Conservation (phyloP, 1,139 yeast genomes). For the Pneumocystis sp. region DNA sequence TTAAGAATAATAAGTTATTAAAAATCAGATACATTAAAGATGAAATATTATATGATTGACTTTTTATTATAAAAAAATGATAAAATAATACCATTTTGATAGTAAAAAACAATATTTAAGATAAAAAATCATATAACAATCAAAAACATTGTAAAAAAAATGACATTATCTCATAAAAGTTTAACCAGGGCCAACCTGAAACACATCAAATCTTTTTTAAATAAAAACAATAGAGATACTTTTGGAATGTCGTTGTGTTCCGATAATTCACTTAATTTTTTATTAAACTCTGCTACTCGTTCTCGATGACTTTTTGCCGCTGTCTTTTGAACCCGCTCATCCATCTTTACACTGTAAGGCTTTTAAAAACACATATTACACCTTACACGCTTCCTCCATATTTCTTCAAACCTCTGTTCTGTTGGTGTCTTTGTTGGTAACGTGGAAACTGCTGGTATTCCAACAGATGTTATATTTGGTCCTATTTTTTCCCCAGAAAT, state of each 20-base stretch:
- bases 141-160: too few relatives aligned
- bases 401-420: background rate
- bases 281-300: constrained; percentile 19
- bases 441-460: background rate
- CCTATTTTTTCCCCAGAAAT: background rate
- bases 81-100: too few relatives aligned
- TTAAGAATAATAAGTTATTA: too few relatives aligned
- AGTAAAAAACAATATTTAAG: too few relatives aligned
- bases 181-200: background rate
- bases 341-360: constrained; percentile 17
- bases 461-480: background rate
- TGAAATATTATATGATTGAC: too few relatives aligned
- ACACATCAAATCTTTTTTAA: background rate
- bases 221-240: constrained; percentile 1
- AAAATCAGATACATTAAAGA: too few relatives aligned
- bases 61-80: too few relatives aligned
- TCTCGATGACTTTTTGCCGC: constrained; percentile 18
- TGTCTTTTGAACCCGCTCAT: constrained; percentile 14
- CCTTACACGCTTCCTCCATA: background rate
- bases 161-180: too few relatives aligned
- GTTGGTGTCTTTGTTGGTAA: background rate
- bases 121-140: too few relatives aligned
- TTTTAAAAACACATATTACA: background rate
- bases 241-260: constrained; percentile 23
- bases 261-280: constrained; percentile 17